Base-by-base conservation (phyloP, 2,329 filamentous ascomycete genomes). In the Phyllosticta citribraziliensis region DNA sequence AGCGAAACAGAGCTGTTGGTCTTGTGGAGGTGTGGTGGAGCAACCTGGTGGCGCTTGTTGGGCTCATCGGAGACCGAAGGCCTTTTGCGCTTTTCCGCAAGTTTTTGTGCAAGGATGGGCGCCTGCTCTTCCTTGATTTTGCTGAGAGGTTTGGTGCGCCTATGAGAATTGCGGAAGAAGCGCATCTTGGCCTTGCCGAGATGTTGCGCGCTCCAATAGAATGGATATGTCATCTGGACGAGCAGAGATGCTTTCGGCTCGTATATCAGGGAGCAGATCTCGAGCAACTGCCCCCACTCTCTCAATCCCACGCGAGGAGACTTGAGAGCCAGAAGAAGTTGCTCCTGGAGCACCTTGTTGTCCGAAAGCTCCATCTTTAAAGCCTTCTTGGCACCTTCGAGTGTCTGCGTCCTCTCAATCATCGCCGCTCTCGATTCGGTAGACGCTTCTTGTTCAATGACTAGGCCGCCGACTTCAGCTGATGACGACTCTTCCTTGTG, bases 361-460 rank as follows among this genome's bases (percentile, higher is more conserved):
- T 72, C 68, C 2, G 73, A 73, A 19, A 87, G 66, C 58, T 84
- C 80, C 35, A 70, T 70, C 67, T 80, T 85, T 47, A 87, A 71
- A 1, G 81, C 83, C 30, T 75, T 75, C 24, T 85, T 70, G 5
- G 84, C 84, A 33, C 82, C 83, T 27, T 81, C 78, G n/a, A 85
- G 74, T 3, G 78, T 84, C 64, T 80, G 78, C 64, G 76, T 80
- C 56, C 84, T 77, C 1, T 79, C 80, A 25, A 83, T 72, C 63
- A 82, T 79, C 1, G 79, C 75, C 63, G 80, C 78, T n/a, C 82
- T 79, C 50, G 66, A 66, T 57, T 81, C 77, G 1, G 77, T 79
- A 11, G 74, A 74, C 5, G 75, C 76, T 61, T 82, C 82, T 67
- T 82, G 79, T 65, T 85, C 83, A 55, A 87, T 79, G 25, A 85